Conservation (phyloP, 805 yeast species). For the Yarrowia sp. region DNA sequence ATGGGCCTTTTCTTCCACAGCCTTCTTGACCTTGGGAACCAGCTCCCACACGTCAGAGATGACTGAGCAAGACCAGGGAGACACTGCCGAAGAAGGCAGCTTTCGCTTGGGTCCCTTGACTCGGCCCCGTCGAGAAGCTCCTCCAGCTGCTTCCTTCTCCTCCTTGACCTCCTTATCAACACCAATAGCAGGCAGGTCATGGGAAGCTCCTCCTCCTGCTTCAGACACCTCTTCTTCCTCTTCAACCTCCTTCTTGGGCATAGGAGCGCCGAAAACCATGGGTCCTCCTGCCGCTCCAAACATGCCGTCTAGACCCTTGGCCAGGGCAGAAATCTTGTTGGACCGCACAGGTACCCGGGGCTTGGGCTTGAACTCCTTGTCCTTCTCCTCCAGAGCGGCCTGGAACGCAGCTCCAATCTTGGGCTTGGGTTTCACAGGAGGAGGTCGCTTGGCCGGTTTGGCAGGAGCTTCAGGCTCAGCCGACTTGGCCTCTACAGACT, state of each 20-base stretch:
- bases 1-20: background rate
- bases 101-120: constrained; percentile 20
- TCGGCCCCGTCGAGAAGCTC: constrained; percentile 2
- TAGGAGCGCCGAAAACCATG: constrained; percentile 23
- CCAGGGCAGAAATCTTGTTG: constrained; percentile 19
- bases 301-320: constrained; percentile 22
- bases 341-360: constrained; percentile 22
- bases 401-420: constrained; percentile 21
- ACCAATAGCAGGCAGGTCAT: background rate
- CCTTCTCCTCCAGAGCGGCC: constrained; percentile 11
- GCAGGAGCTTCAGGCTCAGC: background rate
- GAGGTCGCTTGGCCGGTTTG: constrained; percentile 5
- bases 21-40: background rate
- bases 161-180: background rate
- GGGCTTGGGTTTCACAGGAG: constrained; percentile 19
- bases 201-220: background rate
- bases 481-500: background rate
- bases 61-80: background rate
- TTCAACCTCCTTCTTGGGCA: constrained; percentile 18
- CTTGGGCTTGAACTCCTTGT: constrained; percentile 20
- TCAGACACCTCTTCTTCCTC: background rate
- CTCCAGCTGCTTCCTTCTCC: background rate
- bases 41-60: constrained; percentile 12
- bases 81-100: constrained; percentile 9
- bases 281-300: constrained; percentile 8